phyloP scores from a whole-genome alignment of 805 yeast genomes.

The Starmerella floris region DNA sequence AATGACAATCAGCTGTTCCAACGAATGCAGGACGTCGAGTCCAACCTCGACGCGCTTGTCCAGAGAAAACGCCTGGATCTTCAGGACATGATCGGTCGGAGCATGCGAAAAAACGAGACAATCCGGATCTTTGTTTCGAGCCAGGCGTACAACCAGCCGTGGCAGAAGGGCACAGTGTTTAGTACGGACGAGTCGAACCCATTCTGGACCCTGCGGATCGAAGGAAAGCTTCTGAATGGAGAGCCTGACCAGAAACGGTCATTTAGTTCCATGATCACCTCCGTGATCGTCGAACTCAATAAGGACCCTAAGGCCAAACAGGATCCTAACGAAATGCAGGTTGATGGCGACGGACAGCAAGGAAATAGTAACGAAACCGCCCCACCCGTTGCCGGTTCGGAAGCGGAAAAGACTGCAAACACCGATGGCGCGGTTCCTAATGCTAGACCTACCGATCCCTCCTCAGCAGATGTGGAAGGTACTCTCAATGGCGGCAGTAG shows the following conservation, averaged over 20 bases:
- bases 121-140: constrained; percentile 74
- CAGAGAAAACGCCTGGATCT: constrained; percentile 75
- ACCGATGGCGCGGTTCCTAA: not conserved
- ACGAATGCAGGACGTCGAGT: constrained; percentile 66
- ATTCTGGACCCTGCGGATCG: constrained; percentile 72
- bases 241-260: constrained; percentile 41
- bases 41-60: constrained; percentile 62
- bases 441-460: not conserved
- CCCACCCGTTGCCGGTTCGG: not conserved
- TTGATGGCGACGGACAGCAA: constrained; percentile 1
- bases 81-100: constrained; percentile 50
- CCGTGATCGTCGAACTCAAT: constrained; percentile 64
- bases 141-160: constrained; percentile 73
- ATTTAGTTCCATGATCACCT: constrained; percentile 69
- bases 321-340: constrained; percentile 14
- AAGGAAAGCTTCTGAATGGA: constrained; percentile 62
- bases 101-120: constrained; percentile 39
- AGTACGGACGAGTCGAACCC: constrained; percentile 18
- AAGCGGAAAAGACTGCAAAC: not conserved
- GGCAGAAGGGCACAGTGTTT: constrained; percentile 42
- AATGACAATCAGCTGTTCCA: constrained; percentile 67
- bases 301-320: not conserved
- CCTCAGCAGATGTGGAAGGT: not conserved
- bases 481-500: not conserved
- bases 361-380: not conserved